Evolutionary conservation across 352 stramenopile species (phyloP), one percentile per base, ranked within the genome.

Genomic region (Pythium dissotocum): DNA sequence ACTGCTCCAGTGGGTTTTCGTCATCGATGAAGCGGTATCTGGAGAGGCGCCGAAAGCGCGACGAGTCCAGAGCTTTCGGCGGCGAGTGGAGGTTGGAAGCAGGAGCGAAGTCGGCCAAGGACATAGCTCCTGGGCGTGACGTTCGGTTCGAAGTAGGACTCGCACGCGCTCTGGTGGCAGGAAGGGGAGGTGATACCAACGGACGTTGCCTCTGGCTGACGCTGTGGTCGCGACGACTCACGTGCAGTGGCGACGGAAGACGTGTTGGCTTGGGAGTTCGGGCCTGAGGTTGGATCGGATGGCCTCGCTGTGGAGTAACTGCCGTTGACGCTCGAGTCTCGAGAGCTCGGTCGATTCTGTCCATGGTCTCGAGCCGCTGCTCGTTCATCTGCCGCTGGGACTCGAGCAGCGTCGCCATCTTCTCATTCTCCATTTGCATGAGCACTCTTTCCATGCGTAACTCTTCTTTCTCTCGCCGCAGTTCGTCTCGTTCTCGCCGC

Each of bases 381-480:
- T 89, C 84, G 5, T 83, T 82, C 26, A 89, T 68, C 13, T 77
- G 77, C 16, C 82, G 77, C 59, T 93, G 80, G 0, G 79, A 72
- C 38, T 92, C 83, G 32, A 94, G 71, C 21, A 89, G 69, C 49
- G 63, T 83, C 8, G 76, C 75, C 78, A 91, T 87, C 44, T 83
- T 82, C 67, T 94, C 85, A 44, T 92, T 94, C 53, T 94, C 85
- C 42, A 92, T 67, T 60, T 92, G 83, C 56, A 92, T 65, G 32
- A 88, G 63, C 38, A 76, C 72, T 40, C 82, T 77, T 35, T 93
- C 83, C 28, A 90, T 75, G 1, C 83, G 82, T n/a, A 93, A n/a
- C 26, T 90, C 82, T 36, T 93, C 85, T 51, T 87, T 90, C 54
- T 92, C 85, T 3, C 73, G 73, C 2, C 83, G 80, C 9, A 90